A percentile compares a stretch with the other conserved stretches of the same genome.
Evolutionary conservation across 306 rosid genomes (phyloP).

Genomic region (Dicorynia guianensis): DNA sequence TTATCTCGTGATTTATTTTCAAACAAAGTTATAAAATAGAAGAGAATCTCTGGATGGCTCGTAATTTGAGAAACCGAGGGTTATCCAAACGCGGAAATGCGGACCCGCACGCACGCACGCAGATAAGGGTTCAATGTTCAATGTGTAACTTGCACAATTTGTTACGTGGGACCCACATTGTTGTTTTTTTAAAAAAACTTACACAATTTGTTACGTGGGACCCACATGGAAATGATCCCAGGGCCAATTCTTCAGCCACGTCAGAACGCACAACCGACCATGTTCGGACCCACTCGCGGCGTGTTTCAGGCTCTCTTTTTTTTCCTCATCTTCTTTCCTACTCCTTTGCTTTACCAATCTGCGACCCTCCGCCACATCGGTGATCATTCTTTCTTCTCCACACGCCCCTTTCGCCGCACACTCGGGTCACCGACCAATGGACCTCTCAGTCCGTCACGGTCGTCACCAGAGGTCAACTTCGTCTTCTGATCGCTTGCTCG

Average conservation of each 20-base stretch:
- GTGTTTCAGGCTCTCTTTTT: neutral
- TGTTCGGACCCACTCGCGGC: conserved; percentile 19
- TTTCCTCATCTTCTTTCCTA: neutral
- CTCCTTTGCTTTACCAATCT: conserved; percentile 13
- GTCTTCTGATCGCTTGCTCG: conserved; percentile 65
- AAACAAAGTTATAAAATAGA: no score
- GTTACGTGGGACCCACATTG: no score
- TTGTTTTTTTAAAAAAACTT: no score
- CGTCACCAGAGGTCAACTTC: conserved; percentile 65
- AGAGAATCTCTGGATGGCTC: no score
- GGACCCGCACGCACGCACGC: no score
- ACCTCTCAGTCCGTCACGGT: conserved; percentile 48
- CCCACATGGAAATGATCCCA: no score
- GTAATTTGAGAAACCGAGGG: no score
- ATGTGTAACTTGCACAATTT: no score
- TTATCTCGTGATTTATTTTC: no score
- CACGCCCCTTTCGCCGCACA: neutral
- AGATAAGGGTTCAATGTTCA: no score
- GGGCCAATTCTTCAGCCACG: neutral
- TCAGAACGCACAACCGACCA: neutral
- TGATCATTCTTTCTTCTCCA: neutral
- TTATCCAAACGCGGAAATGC: no score
- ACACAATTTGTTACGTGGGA: no score
- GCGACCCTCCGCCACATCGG: conserved; percentile 66
- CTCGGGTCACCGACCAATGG: conserved; percentile 48